A percentile compares a stretch with the other conserved stretches of the same genome.
Conservation (phyloP, 1,284 basidiomycete genomes). For the Irpex sp. region DNA sequence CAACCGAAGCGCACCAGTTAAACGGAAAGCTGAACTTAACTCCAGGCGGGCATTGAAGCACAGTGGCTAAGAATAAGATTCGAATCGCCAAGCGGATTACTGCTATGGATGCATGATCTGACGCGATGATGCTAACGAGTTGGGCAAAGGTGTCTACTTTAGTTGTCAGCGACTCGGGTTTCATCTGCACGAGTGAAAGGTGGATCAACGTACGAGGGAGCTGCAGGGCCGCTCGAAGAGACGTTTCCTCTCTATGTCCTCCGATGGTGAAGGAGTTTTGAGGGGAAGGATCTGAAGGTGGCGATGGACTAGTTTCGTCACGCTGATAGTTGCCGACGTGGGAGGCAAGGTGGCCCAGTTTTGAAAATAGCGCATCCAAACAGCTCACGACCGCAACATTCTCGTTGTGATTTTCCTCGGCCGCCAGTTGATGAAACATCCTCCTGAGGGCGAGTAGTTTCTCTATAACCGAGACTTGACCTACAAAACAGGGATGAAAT, state of each 20-base stretch:
- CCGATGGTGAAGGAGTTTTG: constrained; percentile 24
- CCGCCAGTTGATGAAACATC: constrained; percentile 42
- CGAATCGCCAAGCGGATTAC: constrained; percentile 52
- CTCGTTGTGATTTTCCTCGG: constrained; percentile 14
- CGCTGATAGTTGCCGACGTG: neutral
- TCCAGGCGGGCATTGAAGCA: constrained; percentile 42
- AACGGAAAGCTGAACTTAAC: neutral
- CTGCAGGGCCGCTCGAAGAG: constrained; percentile 55
- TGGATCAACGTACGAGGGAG: constrained; percentile 48
- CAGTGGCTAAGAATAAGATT: constrained; percentile 50
- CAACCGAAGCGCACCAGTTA: constrained; percentile 3
- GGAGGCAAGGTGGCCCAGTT: constrained; percentile 41
- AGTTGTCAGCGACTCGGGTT: too few relatives aligned
- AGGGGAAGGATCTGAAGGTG: neutral
- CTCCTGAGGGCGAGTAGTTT: constrained; percentile 49
- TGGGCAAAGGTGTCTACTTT: neutral
- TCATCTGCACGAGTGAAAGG: neutral
- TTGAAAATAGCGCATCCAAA: constrained; percentile 60
- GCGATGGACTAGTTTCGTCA: neutral
- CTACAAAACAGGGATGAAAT: constrained; percentile 14
- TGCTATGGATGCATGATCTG: constrained; percentile 50
- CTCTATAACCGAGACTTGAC: constrained; percentile 23
- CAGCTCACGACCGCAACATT: constrained; percentile 47
- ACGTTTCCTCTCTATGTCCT: constrained; percentile 43
- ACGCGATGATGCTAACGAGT: constrained; percentile 50